Evolutionary conservation across 2,329 filamentous ascomycete genomes (phyloP).

Genomic region (Diaporthe vexans): DNA sequence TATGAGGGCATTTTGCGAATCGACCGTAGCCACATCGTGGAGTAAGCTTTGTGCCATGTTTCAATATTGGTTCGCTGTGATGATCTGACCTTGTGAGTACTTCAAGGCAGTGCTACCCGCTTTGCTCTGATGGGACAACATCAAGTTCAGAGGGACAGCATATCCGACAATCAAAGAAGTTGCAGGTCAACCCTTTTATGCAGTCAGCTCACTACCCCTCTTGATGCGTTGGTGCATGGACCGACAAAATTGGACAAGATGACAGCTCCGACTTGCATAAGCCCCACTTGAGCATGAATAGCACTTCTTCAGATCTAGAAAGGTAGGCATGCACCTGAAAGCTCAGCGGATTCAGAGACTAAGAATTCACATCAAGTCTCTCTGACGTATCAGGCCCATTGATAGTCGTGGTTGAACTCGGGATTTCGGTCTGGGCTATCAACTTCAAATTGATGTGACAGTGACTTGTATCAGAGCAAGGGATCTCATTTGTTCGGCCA

Average conservation of each 20-base stretch:
- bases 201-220: conserved; percentile 14
- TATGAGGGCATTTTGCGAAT: background rate
- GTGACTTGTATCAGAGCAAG: no score
- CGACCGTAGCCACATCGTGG: conserved; percentile 8
- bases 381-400: no score
- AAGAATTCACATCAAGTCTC: no score
- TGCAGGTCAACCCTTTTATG: background rate
- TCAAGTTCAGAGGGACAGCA: background rate
- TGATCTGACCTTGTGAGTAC: background rate
- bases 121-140: background rate
- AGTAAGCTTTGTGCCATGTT: background rate
- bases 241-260: background rate
- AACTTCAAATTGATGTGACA: no score
- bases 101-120: background rate
- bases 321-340: background rate
- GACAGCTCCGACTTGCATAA: background rate
- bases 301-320: background rate
- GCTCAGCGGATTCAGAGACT: background rate
- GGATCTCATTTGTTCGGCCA: no score
- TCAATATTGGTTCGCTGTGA: background rate
- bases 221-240: background rate
- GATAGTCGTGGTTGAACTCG: no score
- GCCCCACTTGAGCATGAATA: background rate
- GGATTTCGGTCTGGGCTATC: no score
- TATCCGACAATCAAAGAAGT: background rate